A percentile compares a stretch with the other conserved stretches of the same genome.
phyloP scores from a whole-genome alignment of 768 basidiomycete species.

The Pulveroboletus ravenelii region DNA sequence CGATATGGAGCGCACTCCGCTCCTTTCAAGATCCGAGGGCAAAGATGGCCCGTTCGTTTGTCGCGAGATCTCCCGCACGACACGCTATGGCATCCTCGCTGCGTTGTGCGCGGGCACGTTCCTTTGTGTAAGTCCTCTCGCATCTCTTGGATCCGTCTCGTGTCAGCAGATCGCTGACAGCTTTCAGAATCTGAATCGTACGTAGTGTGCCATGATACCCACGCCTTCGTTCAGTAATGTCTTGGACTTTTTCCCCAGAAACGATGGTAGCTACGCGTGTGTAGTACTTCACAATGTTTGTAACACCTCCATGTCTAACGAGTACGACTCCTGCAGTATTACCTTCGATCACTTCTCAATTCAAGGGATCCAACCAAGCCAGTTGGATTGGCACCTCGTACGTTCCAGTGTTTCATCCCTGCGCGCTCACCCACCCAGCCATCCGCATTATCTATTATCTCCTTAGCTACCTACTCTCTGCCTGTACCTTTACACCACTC shows the following conservation, averaged over 20 bases:
- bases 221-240: neutral
- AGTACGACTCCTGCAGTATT: neutral
- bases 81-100: conserved; percentile 58
- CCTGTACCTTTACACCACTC: conserved; percentile 74
- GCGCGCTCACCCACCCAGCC: neutral
- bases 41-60: conserved; percentile 38
- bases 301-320: neutral
- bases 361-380: conserved; percentile 25
- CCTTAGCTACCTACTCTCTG: conserved; percentile 57
- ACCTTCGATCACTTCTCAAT: conserved; percentile 21
- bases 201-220: neutral
- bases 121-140: conserved; percentile 50
- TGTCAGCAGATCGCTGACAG: neutral
- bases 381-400: conserved; percentile 27
- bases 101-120: conserved; percentile 69
- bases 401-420: neutral
- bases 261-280: conserved; percentile 24
- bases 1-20: conserved; percentile 13
- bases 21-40: conserved; percentile 14
- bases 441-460: too few species aligned
- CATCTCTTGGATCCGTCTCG: neutral
- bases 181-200: conserved; percentile 14
- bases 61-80: conserved; percentile 52
- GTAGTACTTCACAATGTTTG: neutral
- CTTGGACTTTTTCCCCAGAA: conserved; percentile 1